Percentiles rank a stretch among this genome's conserved stretches.
phyloP scores from a whole-genome alignment of 2,329 filamentous ascomycete species.

The Rhynchosporium secalis region DNA sequence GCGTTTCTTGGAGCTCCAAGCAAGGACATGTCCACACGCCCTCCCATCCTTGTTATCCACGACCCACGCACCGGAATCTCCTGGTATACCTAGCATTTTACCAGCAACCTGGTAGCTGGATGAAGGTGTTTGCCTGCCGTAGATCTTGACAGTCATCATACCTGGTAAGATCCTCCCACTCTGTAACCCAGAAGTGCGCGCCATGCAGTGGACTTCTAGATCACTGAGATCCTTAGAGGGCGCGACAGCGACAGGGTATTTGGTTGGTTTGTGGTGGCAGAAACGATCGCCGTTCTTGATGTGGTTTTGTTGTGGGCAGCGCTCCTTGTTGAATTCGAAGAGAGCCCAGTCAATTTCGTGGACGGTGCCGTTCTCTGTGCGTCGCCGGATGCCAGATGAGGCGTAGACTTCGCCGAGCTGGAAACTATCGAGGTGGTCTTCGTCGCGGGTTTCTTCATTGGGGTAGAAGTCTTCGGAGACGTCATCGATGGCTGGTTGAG shows the following conservation, averaged over 20 bases:
- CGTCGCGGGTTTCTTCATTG: constrained; percentile 63
- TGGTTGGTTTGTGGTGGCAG: constrained; percentile 43
- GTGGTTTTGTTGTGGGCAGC: constrained; percentile 70
- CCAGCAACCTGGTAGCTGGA: constrained; percentile 65
- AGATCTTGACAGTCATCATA: constrained; percentile 83
- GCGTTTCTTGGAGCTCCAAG: constrained; percentile 77
- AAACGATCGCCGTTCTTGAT: constrained; percentile 52
- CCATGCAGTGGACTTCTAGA: constrained; percentile 81
- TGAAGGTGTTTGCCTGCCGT: constrained; percentile 77
- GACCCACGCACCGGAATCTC: constrained; percentile 92
- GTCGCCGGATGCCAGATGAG: constrained; percentile 83
- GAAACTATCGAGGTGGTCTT: constrained; percentile 81
- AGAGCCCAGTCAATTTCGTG: constrained; percentile 97
- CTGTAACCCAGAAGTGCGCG: constrained; percentile 81
- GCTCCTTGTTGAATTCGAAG: constrained; percentile 73
- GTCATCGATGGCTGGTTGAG: constrained; percentile 88
- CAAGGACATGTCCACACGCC: constrained; percentile 86
- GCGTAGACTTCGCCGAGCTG: constrained; percentile 83
- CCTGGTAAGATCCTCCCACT: constrained; percentile 74
- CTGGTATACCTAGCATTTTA: constrained; percentile 64
- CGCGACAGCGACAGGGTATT: constrained; percentile 58
- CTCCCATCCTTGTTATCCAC: constrained; percentile 76
- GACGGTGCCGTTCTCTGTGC: constrained; percentile 66
- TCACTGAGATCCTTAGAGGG: constrained; percentile 66
- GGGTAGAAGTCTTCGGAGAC: constrained; percentile 84